These are phyloP conservation scores for Colletotrichum plurivorum DNA, from an alignment of 2,329 filamentous ascomycete species.

Conservation along the genomic window DNA sequence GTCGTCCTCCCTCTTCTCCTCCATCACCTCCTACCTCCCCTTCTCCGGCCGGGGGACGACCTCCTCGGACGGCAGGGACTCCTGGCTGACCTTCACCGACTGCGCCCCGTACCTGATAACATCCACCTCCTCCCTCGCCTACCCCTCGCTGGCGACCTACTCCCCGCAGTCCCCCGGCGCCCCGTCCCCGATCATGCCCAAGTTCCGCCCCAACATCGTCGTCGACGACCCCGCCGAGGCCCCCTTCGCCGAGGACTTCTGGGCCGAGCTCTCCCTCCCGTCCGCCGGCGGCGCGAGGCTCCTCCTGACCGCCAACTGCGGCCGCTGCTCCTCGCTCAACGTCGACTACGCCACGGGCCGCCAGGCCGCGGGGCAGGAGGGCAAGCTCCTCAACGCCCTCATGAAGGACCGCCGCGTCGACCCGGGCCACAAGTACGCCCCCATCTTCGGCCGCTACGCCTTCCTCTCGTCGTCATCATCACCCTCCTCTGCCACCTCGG, in stretches of 20 bases:
- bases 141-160: slow-evolving; percentile 71
- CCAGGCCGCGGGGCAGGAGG: slow-evolving; percentile 67
- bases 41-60: slow-evolving; percentile 15
- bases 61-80: slow-evolving; percentile 44
- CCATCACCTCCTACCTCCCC: slow-evolving; percentile 51
- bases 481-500: slow-evolving; percentile 11
- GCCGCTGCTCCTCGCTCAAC: slow-evolving; percentile 78
- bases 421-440: slow-evolving; percentile 74
- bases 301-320: slow-evolving; percentile 78
- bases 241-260: slow-evolving; percentile 80
- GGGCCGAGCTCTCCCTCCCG: slow-evolving; percentile 71
- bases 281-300: slow-evolving; percentile 53
- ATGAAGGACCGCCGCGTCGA: slow-evolving; percentile 81
- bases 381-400: slow-evolving; percentile 77
- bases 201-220: slow-evolving; percentile 82
- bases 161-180: slow-evolving; percentile 42
- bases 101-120: slow-evolving; percentile 82
- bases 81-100: slow-evolving; percentile 79
- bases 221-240: slow-evolving; percentile 71
- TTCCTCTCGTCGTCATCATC: slow-evolving; percentile 61
- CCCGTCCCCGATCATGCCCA: slow-evolving; percentile 67
- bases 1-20: slow-evolving; percentile 42
- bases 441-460: slow-evolving; percentile 81
- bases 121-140: slow-evolving; percentile 77
- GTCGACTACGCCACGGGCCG: slow-evolving; percentile 79